These are phyloP conservation scores for Penicillium longicatenatum DNA, from an alignment of 495 filamentous ascomycete species.

Conservation along the genomic window DNA sequence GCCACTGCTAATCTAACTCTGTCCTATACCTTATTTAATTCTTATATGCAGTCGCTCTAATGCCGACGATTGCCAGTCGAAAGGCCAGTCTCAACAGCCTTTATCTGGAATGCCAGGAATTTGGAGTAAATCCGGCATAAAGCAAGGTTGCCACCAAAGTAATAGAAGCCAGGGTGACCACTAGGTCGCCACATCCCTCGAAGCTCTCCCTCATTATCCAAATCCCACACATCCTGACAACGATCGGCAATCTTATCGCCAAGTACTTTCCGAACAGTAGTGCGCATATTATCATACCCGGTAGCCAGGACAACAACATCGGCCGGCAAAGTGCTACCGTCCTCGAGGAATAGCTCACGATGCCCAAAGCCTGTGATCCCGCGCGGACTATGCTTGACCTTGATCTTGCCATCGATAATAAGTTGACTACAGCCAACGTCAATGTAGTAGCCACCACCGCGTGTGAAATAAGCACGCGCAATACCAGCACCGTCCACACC, in stretches of 20 bases:
- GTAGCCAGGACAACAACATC: slow-evolving; percentile 83
- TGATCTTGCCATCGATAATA: slow-evolving; percentile 75
- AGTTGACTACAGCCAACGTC: slow-evolving; percentile 73
- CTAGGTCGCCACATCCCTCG: slow-evolving; percentile 69
- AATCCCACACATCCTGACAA: slow-evolving; percentile 74
- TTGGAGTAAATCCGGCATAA: slow-evolving; percentile 71
- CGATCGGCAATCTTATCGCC: slow-evolving; percentile 68
- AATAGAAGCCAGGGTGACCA: slow-evolving; percentile 78
- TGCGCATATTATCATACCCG: slow-evolving; percentile 79
- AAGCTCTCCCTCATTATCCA: slow-evolving; percentile 76
- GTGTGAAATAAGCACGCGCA: slow-evolving; percentile 68
- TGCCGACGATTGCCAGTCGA: slow-evolving; percentile 13
- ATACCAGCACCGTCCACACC: slow-evolving; percentile 67
- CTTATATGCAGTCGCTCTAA: neutral
- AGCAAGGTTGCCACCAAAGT: slow-evolving; percentile 77
- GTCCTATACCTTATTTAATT: neutral
- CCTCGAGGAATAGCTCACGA: slow-evolving; percentile 58
- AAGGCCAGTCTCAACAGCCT: slow-evolving; percentile 60
- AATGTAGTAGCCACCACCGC: slow-evolving; percentile 78
- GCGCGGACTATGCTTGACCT: slow-evolving; percentile 66
- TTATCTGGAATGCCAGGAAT: slow-evolving; percentile 74
- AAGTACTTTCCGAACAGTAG: slow-evolving; percentile 59
- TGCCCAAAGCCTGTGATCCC: slow-evolving; percentile 58
- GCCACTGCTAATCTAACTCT: neutral
- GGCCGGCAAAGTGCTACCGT: slow-evolving; percentile 65